A percentile compares a stretch with the other conserved stretches of the same genome.
Evolutionary conservation across 1,139 yeast species (phyloP).

Genomic region (Yamadazyma trypodendri): DNA sequence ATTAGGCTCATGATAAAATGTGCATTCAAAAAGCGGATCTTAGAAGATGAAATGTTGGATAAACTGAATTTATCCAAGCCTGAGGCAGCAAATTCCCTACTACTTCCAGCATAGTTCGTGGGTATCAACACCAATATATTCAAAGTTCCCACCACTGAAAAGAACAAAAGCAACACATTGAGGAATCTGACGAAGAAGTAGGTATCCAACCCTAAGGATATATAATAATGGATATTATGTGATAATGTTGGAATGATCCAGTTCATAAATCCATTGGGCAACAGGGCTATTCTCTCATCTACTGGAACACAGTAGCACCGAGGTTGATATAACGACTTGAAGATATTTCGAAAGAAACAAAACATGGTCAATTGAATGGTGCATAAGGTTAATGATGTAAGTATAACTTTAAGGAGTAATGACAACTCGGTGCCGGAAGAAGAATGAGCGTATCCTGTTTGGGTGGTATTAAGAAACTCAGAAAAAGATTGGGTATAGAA

Average conservation of each 20-base stretch:
- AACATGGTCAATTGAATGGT: slow-evolving; percentile 52
- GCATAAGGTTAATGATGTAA: slow-evolving; percentile 52
- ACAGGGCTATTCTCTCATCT: slow-evolving; percentile 35
- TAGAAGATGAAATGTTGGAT: slow-evolving; percentile 54
- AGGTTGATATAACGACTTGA: slow-evolving; percentile 57
- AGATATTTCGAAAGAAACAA: slow-evolving; percentile 46
- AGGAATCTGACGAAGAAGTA: slow-evolving; percentile 61
- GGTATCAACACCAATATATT: slow-evolving; percentile 58
- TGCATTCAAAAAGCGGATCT: slow-evolving; percentile 44
- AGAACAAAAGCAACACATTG: slow-evolving; percentile 46
- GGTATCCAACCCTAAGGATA: slow-evolving; percentile 60
- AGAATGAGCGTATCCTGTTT: slow-evolving; percentile 53
- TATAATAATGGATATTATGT: slow-evolving; percentile 41
- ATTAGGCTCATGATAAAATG: slow-evolving; percentile 56
- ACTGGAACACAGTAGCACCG: slow-evolving; percentile 44
- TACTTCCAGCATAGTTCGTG: slow-evolving; percentile 49
- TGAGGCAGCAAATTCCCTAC: slow-evolving; percentile 25
- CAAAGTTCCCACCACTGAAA: slow-evolving; percentile 47
- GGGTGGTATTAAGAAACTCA: slow-evolving; percentile 52
- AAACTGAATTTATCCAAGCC: slow-evolving; percentile 63
- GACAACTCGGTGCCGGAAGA: slow-evolving; percentile 40
- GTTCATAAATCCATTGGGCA: slow-evolving; percentile 40
- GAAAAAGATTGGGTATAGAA: slow-evolving; percentile 28
- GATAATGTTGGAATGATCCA: slow-evolving; percentile 49
- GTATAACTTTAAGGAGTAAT: slow-evolving; percentile 46